These are phyloP conservation scores for Anethum foeniculum DNA, from an alignment of 140 eudicot genomes.

Conservation along the genomic window DNA sequence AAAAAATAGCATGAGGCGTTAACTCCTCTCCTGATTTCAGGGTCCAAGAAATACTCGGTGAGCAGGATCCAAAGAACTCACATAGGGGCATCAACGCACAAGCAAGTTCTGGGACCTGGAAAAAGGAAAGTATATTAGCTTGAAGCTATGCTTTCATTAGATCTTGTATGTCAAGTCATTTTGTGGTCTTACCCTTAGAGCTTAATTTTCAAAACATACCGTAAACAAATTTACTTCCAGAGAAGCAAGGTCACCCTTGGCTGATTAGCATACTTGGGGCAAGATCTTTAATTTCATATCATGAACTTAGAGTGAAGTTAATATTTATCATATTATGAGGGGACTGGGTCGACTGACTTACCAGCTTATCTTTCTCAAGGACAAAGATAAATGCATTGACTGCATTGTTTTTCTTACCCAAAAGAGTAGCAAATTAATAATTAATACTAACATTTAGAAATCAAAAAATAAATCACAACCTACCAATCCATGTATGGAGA, in stretches of 20 bases:
- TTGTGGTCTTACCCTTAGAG: background rate
- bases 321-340: background rate
- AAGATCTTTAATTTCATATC: background rate
- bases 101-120: constrained; percentile 91
- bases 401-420: background rate
- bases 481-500: constrained; percentile 92
- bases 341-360: background rate
- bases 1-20: constrained; percentile 71
- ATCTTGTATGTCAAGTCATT: background rate
- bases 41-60: constrained; percentile 68
- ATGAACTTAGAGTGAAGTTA: background rate
- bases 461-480: constrained; percentile 24
- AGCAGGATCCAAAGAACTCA: constrained; percentile 84
- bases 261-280: background rate
- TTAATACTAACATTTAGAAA: background rate
- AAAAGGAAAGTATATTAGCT: constrained; percentile 11
- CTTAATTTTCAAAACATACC: background rate
- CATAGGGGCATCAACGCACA: constrained; percentile 93
- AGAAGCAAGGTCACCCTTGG: background rate
- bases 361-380: background rate
- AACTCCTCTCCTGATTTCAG: constrained; percentile 62
- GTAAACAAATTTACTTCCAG: background rate
- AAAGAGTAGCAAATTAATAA: background rate
- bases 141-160: background rate
- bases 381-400: background rate